Evolutionary conservation across 495 filamentous ascomycete species (phyloP), one percentile per base, ranked within the genome.

Genomic region (Penicillium flavigenum): DNA sequence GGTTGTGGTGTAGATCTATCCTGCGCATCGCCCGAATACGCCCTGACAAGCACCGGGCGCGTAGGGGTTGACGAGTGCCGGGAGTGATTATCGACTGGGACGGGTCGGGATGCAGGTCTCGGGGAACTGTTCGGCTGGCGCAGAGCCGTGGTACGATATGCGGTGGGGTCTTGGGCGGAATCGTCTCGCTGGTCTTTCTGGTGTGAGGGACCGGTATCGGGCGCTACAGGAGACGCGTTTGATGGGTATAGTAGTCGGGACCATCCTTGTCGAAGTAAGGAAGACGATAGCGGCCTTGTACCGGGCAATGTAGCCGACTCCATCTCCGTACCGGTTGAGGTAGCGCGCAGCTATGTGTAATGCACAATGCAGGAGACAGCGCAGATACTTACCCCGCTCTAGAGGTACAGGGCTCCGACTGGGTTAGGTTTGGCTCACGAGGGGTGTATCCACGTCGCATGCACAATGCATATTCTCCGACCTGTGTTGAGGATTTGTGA

Each of bases 41-140:
- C 63, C 56, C 72, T 67, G 11, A 81, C 78, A 9, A 79, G 67
- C 2, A 81, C 77, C 3, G 78, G 78, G 51, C 76, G 74, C 10
- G 72, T 69, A 53, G 61, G 46, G n/a, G 66, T 66, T 24, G 68
- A 65, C 10, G 66, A 57, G 43, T 55, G 67, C 43, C 59, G 67
- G 32, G 56, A 52, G 42, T 41, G 59, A 39, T 47, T 58, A 42
- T 58, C 41, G 19, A 61, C 59, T 55, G 61, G 65, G 32, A 58
- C 49, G 43, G 49, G 61, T 55, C 65, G 68, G 19, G 69, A 64
- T 34, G 46, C 50, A 45, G 63, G 65, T 49, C 55, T 69, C n/a
- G 63, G 39, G 29, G 59, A 58, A 41, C 62, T 54, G 58, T 67
- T 66, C 34, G 66, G 47, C 51, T 75, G 72, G 54, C 66, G 68